Evolutionary conservation across 2,329 filamentous ascomycete genomes (phyloP).

Genomic region (Colletotrichum lentis): DNA sequence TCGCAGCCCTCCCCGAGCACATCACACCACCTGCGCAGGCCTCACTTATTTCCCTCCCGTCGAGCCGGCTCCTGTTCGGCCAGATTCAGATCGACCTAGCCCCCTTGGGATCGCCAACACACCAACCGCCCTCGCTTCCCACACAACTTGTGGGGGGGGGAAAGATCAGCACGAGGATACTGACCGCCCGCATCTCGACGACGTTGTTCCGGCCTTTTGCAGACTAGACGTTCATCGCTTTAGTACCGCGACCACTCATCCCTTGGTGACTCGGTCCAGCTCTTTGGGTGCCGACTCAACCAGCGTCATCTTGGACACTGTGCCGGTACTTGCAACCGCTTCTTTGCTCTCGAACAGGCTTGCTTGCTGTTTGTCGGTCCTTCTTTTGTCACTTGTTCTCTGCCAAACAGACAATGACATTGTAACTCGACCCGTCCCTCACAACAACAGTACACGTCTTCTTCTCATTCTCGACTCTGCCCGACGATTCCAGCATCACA

Average conservation of each 20-base stretch:
- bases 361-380: slow-evolving; percentile 9
- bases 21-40: slow-evolving; percentile 1
- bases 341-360: slow-evolving; percentile 28
- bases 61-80: slow-evolving; percentile 27
- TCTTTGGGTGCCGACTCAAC: slow-evolving; percentile 10
- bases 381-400: slow-evolving; percentile 23
- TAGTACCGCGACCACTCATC: slow-evolving; percentile 1
- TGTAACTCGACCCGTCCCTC: slow-evolving; percentile 25
- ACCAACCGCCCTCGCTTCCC: slow-evolving; percentile 16
- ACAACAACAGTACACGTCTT: slow-evolving; percentile 25
- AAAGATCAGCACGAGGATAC: slow-evolving; percentile 25
- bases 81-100: slow-evolving; percentile 36
- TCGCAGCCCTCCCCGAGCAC: background rate
- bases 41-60: background rate
- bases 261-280: slow-evolving; percentile 11
- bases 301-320: slow-evolving; percentile 33
- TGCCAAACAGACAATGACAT: slow-evolving; percentile 30
- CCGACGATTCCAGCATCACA: slow-evolving; percentile 26
- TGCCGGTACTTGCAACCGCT: slow-evolving; percentile 31
- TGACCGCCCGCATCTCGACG: slow-evolving; percentile 13
- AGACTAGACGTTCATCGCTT: background rate
- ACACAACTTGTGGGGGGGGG: background rate
- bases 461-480: slow-evolving; percentile 18
- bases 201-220: background rate
- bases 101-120: slow-evolving; percentile 29